Percentiles rank a stretch among this genome's conserved stretches.
Evolutionary conservation across 768 basidiomycete genomes (phyloP).

Genomic region (Boletus sp.): DNA sequence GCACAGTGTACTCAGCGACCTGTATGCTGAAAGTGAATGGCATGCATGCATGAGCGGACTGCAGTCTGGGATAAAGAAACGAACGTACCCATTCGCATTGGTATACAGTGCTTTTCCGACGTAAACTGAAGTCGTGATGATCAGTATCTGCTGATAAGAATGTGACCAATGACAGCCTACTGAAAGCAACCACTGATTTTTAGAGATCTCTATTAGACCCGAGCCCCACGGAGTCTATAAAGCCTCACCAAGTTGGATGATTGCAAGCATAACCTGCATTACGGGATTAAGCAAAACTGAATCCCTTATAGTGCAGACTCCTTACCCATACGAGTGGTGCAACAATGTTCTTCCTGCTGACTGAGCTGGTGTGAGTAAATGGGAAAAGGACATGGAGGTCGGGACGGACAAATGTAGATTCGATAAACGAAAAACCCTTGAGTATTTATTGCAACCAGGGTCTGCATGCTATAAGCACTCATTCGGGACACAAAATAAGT

Average conservation of each 20-base stretch:
- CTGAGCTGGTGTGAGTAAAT: not conserved
- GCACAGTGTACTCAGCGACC: not conserved
- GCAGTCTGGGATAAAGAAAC: not conserved
- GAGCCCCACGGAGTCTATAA: too few relatives aligned
- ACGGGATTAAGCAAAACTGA: not conserved
- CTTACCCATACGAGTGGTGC: conserved; percentile 2
- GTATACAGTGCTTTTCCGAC: not conserved
- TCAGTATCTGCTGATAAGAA: not conserved
- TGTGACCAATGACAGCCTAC: not conserved
- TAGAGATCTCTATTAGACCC: not conserved
- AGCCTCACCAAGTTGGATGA: conserved; percentile 4
- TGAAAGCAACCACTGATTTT: not conserved
- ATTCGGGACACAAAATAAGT: not conserved
- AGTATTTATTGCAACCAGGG: not conserved
- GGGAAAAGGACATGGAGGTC: not conserved
- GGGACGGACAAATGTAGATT: conserved; percentile 11
- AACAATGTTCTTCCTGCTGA: not conserved
- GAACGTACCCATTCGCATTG: not conserved
- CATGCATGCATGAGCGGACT: not conserved
- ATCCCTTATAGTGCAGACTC: too few relatives aligned
- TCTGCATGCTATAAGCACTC: conserved; percentile 1
- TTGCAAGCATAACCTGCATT: not conserved
- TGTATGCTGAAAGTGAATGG: not conserved
- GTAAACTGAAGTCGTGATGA: not conserved
- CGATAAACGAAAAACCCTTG: conserved; percentile 14